phyloP scores from a whole-genome alignment of 2,329 filamentous ascomycete genomes.

The Ustilaginoidea virens region DNA sequence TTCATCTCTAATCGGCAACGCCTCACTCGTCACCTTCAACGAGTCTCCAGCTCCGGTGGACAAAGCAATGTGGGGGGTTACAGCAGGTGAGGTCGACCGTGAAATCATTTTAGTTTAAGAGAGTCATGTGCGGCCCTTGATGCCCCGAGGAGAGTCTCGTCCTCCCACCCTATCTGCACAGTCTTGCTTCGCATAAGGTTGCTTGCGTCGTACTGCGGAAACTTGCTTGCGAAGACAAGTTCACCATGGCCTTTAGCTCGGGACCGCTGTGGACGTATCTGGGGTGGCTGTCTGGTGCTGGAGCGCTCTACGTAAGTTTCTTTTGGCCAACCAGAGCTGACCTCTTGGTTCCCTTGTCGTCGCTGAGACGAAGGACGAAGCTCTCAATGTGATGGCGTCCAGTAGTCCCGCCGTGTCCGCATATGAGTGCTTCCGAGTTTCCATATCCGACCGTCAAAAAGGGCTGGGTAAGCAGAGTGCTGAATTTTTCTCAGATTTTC shows the following conservation, averaged over 20 bases:
- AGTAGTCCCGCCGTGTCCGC: too few relatives aligned
- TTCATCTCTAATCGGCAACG: conserved; percentile 6
- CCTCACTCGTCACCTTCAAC: conserved; percentile 3
- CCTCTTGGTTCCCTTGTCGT: too few relatives aligned
- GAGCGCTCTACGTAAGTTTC: conserved; percentile 25
- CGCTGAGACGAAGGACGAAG: too few relatives aligned
- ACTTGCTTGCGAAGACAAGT: too few relatives aligned
- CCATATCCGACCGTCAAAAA: too few relatives aligned
- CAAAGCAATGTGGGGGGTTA: background rate
- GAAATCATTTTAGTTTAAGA: conserved; percentile 4
- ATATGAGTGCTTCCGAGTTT: too few relatives aligned
- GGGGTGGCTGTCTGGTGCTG: conserved; percentile 19
- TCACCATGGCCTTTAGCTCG: conserved; percentile 14
- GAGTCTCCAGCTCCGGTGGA: background rate
- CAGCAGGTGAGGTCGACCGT: background rate
- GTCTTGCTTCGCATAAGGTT: too few relatives aligned
- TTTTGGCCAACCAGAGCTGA: background rate
- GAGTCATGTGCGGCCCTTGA: conserved; percentile 2
- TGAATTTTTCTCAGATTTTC: conserved; percentile 14
- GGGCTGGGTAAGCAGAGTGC: too few relatives aligned
- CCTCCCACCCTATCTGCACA: too few relatives aligned
- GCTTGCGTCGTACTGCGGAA: too few relatives aligned
- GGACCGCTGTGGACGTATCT: conserved; percentile 25
- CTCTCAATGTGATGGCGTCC: background rate
- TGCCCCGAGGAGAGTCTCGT: background rate